Evolutionary conservation across 2,329 filamentous ascomycete species (phyloP), one percentile per base, ranked within the genome.

Genomic region (Xylariaceae sp.): DNA sequence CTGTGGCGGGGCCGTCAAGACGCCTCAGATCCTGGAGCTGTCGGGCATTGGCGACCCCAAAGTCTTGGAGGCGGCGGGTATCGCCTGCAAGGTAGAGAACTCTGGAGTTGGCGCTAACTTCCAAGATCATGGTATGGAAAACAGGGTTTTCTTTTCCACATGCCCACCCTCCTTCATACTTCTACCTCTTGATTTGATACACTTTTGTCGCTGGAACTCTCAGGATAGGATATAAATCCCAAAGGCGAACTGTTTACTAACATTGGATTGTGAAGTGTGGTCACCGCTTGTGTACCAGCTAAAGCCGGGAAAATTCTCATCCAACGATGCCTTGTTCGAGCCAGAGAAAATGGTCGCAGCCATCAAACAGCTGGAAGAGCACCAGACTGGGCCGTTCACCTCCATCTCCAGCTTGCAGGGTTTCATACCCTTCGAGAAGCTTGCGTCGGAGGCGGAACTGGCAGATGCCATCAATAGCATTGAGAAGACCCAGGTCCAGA

Each of bases 351-450:
- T 50, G 40, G 47, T 32, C 12, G 18, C 40, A 18, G 47, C 32
- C 2, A 20, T 41, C 10, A 50, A 50, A 19, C 12, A 20, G 16
- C 37, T 40, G 5, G 47, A 50, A 16, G 47, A 50, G 20, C 32
- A 18, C 10, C 29, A 41, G 32, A 50, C n/a, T 20, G 47, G 47
- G 9, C 47, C 47, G 16, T 29, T 50, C 7, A 42, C 29, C 12
- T 50, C 47, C 18, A 50, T 50, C 20, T 32, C 47, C 5, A 50
- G 47, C n/a, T 20, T 50, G 12, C 47, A 50, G 12, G 47, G 47
- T 14, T 50, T 50, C 37, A 20, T 43, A 16, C 47, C 47, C n/a
- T 50, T 50, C n/a, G 14, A 42, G 40, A 20, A 50, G 32, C 47
- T 50, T 18, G 47, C 20, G 14, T 50, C 47, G 2, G 12, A 14